Conservation (phyloP, 23 red algal genomes). For the Gracilaria domingensis region DNA sequence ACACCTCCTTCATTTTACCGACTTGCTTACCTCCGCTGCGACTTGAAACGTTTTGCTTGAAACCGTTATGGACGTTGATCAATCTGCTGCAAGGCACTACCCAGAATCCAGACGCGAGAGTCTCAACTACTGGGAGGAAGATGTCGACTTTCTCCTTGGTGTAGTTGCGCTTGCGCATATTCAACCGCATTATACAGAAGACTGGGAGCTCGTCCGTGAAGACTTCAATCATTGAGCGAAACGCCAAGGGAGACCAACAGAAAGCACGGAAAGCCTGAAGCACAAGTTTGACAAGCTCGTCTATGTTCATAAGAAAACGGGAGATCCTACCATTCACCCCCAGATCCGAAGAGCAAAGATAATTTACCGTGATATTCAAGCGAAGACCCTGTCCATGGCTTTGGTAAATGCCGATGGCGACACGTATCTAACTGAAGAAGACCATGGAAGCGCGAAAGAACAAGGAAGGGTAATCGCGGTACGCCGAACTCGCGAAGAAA, state of each 20-base stretch:
- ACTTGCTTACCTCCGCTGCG: too few relatives aligned
- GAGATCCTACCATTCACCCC: background rate
- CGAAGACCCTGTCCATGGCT: background rate
- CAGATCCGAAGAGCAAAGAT: background rate
- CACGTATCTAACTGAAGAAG: background rate
- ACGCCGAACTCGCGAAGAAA: background rate
- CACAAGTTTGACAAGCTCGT: constrained; percentile 37
- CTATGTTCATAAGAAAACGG: background rate
- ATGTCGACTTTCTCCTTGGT: constrained; percentile 2
- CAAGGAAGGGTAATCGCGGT: background rate
- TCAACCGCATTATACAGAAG: background rate
- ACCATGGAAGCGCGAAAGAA: background rate
- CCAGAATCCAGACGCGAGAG: background rate
- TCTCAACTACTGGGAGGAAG: constrained; percentile 29
- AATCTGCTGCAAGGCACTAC: background rate
- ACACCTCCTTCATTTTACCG: background rate
- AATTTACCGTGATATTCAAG: background rate
- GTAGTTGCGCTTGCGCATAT: constrained; percentile 5
- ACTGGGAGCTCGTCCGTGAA: background rate
- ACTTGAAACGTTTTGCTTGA: too few relatives aligned
- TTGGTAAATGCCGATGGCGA: background rate
- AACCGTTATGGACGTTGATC: background rate
- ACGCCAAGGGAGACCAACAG: background rate
- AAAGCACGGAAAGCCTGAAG: background rate
- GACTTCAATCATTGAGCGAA: constrained; percentile 18